phyloP scores from a whole-genome alignment of 1,284 basidiomycete species.

The Sanghuangporus baumii region DNA sequence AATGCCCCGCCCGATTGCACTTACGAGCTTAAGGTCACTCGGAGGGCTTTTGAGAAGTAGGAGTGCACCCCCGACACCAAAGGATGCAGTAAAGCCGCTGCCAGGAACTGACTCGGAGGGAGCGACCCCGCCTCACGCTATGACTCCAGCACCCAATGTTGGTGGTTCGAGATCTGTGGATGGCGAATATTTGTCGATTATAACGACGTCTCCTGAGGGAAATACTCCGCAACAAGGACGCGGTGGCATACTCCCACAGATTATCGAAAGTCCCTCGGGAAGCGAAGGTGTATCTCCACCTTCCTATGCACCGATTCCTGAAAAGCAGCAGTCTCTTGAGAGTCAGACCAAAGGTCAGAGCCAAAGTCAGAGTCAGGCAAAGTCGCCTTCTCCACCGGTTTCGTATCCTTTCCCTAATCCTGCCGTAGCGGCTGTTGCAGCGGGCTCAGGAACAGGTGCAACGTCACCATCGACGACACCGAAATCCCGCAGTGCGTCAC shows the following conservation, averaged over 20 bases:
- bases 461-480: conserved; percentile 15
- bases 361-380: not conserved
- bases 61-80: conserved; percentile 52
- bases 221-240: not conserved
- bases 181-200: not conserved
- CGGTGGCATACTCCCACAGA: not conserved
- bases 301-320: not conserved
- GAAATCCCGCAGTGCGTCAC: conserved; percentile 33
- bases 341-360: not conserved
- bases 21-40: conserved; percentile 25
- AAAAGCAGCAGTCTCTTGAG: not conserved
- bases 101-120: conserved; percentile 11
- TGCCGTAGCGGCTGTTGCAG: not conserved
- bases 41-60: conserved; percentile 46
- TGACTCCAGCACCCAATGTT: conserved; percentile 16
- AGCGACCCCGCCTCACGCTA: conserved; percentile 14
- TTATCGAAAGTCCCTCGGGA: not conserved
- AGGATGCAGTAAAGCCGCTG: conserved; percentile 23
- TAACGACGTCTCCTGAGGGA: not conserved
- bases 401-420: not conserved
- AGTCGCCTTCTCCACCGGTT: not conserved
- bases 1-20: conserved; percentile 38
- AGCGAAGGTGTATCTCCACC: not conserved
- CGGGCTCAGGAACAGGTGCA: not conserved
- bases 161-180: not conserved